Percentiles rank a stretch among this genome's conserved stretches.
Evolutionary conservation across 331 rosid species (phyloP).

Genomic region (Erythrophleum ivorense): DNA sequence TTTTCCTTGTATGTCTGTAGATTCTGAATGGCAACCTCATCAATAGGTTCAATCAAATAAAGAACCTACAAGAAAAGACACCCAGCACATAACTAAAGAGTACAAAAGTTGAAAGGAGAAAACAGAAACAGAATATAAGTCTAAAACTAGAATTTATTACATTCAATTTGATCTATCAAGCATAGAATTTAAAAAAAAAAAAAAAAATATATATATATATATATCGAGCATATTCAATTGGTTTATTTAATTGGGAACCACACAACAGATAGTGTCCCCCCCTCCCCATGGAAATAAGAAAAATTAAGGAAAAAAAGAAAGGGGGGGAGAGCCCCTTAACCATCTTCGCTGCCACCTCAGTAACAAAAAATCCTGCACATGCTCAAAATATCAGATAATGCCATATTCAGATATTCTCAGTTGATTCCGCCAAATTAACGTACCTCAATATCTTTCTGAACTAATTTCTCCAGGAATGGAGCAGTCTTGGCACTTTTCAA

Average conservation of each 20-base stretch:
- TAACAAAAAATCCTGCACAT: background rate
- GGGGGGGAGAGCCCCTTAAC: background rate
- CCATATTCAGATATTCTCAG: background rate
- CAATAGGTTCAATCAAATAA: conserved; percentile 92
- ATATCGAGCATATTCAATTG: too few species aligned
- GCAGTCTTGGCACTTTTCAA: conserved; percentile 95
- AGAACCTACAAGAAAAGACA: conserved; percentile 67
- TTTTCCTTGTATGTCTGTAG: conserved; percentile 94
- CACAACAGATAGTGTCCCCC: too few species aligned
- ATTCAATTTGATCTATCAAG: background rate
- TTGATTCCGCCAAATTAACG: too few species aligned
- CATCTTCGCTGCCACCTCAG: background rate
- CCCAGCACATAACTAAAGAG: conserved; percentile 32
- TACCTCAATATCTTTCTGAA: conserved; percentile 96
- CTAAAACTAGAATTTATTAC: background rate
- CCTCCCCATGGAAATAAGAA: too few species aligned
- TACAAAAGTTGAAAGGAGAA: background rate
- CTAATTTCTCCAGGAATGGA: conserved; percentile 91
- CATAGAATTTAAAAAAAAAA: too few species aligned
- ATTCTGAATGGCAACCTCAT: conserved; percentile 98
- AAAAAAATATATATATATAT: too few species aligned
- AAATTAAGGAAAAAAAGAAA: too few species aligned
- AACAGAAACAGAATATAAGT: conserved; percentile 1
- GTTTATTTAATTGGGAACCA: too few species aligned
- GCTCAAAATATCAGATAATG: conserved; percentile 3